Conservation (phyloP, 108 stramenopile species). For the Discostella stelligeroides region DNA sequence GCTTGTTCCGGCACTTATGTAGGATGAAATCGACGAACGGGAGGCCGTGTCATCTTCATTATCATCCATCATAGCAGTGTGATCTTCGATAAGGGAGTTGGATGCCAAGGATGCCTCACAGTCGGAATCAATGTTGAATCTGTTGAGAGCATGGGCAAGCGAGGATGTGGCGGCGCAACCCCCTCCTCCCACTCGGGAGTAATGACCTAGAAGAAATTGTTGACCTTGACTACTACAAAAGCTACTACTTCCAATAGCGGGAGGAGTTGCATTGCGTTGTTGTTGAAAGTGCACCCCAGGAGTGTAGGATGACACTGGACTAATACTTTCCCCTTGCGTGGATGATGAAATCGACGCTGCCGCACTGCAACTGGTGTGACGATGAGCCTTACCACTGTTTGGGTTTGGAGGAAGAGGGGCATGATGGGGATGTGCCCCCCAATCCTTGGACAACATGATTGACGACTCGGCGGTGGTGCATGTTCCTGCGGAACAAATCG, state of each 20-base stretch:
- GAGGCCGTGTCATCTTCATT: conserved; percentile 19
- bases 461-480: conserved; percentile 43
- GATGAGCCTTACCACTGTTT: no score
- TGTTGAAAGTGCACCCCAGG: conserved; percentile 17
- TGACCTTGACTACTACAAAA: no score
- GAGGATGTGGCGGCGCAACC: conserved; percentile 22
- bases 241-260: no score
- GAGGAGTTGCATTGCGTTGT: no score
- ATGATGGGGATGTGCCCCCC: conserved; percentile 5
- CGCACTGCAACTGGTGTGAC: neutral
- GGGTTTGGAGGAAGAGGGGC: neutral
- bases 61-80: conserved; percentile 30
- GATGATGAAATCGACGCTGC: neutral
- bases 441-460: conserved; percentile 43
- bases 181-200: neutral
- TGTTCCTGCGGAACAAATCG: conserved; percentile 34
- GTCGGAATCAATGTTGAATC: conserved; percentile 50
- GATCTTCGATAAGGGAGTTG: conserved; percentile 29
- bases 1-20: conserved; percentile 3
- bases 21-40: conserved; percentile 14
- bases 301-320: conserved; percentile 3
- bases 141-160: conserved; percentile 33
- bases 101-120: conserved; percentile 44
- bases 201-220: neutral
- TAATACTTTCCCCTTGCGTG: neutral